These are phyloP conservation scores for Wickerhamiella kazuoi DNA, from an alignment of 805 yeast species.

Conservation along the genomic window DNA sequence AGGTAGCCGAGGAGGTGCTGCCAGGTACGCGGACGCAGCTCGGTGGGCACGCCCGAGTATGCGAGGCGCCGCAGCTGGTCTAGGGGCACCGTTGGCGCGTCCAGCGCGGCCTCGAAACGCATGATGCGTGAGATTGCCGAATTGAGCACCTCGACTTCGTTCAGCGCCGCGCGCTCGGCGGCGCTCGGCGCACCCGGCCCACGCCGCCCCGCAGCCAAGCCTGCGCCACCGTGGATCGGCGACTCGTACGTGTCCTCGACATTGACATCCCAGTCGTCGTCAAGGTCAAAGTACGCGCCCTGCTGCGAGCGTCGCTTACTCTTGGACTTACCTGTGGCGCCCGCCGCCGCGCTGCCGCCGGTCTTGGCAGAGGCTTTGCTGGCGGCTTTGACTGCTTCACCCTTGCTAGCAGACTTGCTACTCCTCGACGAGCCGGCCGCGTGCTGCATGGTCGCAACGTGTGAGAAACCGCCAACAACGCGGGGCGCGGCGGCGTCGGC, in stretches of 20 bases:
- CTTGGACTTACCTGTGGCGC: not conserved
- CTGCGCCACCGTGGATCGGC: constrained; percentile 8
- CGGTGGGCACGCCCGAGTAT: constrained; percentile 87
- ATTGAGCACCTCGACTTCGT: constrained; percentile 38
- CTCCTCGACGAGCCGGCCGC: not conserved
- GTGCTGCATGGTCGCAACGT: not conserved
- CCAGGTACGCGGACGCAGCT: constrained; percentile 73
- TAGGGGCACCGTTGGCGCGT: constrained; percentile 39
- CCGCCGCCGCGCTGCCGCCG: too few relatives aligned
- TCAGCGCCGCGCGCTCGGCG: constrained; percentile 22
- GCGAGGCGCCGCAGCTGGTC: constrained; percentile 57
- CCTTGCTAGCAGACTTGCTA: not conserved
- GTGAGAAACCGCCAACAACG: not conserved
- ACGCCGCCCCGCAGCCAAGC: constrained; percentile 8
- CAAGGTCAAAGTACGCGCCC: constrained; percentile 44
- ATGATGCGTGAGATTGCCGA: constrained; percentile 43
- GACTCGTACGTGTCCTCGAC: constrained; percentile 24
- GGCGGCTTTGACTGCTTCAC: too few relatives aligned
- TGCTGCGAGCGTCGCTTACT: not conserved
- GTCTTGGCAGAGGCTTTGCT: too few relatives aligned
- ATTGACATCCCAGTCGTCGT: constrained; percentile 87
- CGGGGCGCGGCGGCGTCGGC: not conserved
- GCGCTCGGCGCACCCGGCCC: too few relatives aligned
- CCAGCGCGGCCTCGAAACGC: constrained; percentile 48
- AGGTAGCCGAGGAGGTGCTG: constrained; percentile 75